A percentile compares a stretch with the other conserved stretches of the same genome.
Evolutionary conservation across 2,329 filamentous ascomycete species (phyloP).

Genomic region (Aspergillus sp.): DNA sequence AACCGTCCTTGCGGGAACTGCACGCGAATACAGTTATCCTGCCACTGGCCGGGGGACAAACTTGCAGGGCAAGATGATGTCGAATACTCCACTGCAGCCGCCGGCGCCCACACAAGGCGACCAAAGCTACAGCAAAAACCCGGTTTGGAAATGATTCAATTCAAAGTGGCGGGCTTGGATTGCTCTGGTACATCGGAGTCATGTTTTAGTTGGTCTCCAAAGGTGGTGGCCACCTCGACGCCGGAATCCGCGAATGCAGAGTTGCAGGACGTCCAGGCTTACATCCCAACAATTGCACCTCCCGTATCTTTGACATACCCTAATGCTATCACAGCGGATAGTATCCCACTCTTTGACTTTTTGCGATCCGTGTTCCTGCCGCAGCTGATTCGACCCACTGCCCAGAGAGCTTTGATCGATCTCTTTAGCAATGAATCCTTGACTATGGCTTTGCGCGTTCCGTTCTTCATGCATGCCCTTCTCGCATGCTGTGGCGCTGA

Average conservation of each 20-base stretch:
- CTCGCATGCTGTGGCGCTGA: conserved; percentile 24
- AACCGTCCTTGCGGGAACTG: conserved; percentile 20
- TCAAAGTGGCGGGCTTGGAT: too few relatives aligned
- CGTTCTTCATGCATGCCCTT: conserved; percentile 24
- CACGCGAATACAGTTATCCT: conserved; percentile 10
- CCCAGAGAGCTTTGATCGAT: conserved; percentile 10
- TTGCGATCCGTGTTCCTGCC: conserved; percentile 20
- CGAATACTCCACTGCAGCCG: background rate
- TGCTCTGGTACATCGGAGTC: too few relatives aligned
- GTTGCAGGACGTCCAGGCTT: too few relatives aligned
- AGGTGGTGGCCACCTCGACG: too few relatives aligned
- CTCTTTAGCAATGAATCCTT: conserved; percentile 13
- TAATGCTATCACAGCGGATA: conserved; percentile 5
- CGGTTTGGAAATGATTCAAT: too few relatives aligned
- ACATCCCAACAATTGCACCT: too few relatives aligned
- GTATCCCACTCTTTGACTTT: conserved; percentile 22
- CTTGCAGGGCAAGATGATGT: background rate
- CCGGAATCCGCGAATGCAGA: too few relatives aligned
- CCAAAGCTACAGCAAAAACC: too few relatives aligned
- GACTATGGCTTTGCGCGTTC: conserved; percentile 10
- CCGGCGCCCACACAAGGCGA: too few relatives aligned
- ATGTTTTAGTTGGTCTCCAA: too few relatives aligned
- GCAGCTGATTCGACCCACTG: conserved; percentile 21
- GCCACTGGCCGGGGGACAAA: conserved; percentile 14
- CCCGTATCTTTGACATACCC: background rate